Conservation (phyloP, 73 alveolate genomes). For the Paramecium sonneborni region DNA sequence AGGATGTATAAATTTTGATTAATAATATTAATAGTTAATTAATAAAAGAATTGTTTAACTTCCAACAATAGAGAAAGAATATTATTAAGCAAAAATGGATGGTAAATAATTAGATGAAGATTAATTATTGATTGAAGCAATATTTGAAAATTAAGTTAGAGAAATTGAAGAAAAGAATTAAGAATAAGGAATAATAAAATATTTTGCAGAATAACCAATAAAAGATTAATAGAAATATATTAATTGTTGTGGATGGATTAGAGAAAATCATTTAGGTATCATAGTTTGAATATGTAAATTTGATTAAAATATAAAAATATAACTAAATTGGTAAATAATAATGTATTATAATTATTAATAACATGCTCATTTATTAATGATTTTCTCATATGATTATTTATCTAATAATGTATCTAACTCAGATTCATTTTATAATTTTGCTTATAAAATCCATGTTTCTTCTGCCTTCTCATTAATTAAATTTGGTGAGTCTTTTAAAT, state of each 20-base stretch:
- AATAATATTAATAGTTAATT: background rate
- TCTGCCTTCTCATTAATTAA: slow-evolving; percentile 75
- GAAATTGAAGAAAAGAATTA: background rate
- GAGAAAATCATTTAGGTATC: background rate
- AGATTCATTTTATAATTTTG: slow-evolving; percentile 65
- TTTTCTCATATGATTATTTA: slow-evolving; percentile 63
- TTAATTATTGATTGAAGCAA: background rate
- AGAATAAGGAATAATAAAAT: background rate
- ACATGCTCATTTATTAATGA: slow-evolving; percentile 59
- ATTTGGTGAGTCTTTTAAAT: slow-evolving; percentile 70
- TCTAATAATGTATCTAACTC: slow-evolving; percentile 66
- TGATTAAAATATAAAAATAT: background rate
- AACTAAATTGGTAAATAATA: background rate
- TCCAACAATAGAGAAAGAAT: background rate
- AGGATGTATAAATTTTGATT: background rate
- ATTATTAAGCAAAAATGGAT: background rate
- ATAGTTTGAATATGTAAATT: background rate
- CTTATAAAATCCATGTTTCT: slow-evolving; percentile 77
- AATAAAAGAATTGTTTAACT: background rate
- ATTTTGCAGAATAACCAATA: background rate
- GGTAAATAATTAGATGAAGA: background rate
- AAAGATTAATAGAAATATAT: background rate
- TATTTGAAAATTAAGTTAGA: background rate
- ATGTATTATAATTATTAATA: background rate
- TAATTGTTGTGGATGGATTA: slow-evolving; percentile 36